A percentile compares a stretch with the other conserved stretches of the same genome.
Conservation (phyloP, 2,329 filamentous ascomycete genomes). For the Epichloe sp. region DNA sequence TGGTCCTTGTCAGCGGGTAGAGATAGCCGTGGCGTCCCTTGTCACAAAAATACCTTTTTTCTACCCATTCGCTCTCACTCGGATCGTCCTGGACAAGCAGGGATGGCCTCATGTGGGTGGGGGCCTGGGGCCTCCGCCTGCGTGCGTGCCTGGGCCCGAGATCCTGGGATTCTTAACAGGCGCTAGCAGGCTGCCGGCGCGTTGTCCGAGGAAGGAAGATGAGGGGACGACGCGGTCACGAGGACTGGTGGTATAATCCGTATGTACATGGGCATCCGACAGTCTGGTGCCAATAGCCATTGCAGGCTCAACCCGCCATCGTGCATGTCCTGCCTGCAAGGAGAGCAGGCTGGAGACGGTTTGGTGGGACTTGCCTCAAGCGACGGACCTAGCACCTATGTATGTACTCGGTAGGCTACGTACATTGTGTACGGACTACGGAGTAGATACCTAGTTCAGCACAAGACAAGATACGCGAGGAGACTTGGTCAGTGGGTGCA, state of each 20-base stretch:
- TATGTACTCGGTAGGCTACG: too few species aligned
- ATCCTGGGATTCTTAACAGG: slow-evolving; percentile 1
- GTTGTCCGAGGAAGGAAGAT: background rate
- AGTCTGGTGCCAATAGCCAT: slow-evolving; percentile 9
- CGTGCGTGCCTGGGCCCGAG: slow-evolving; percentile 2
- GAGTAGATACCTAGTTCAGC: too few species aligned
- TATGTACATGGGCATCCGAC: slow-evolving; percentile 9
- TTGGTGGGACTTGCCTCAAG: too few species aligned
- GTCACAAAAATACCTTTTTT: background rate
- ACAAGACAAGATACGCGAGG: too few species aligned
- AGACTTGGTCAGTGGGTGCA: too few species aligned
- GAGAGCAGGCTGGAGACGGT: background rate
- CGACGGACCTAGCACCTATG: too few species aligned
- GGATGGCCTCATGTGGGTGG: slow-evolving; percentile 4
- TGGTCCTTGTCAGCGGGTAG: too few species aligned
- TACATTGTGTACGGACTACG: too few species aligned
- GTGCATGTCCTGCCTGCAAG: background rate
- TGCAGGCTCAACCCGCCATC: slow-evolving; percentile 5
- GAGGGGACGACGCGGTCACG: background rate
- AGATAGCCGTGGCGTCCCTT: too few species aligned
- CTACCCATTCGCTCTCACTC: background rate
- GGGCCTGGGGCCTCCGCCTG: background rate
- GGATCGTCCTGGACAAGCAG: background rate
- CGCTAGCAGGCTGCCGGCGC: background rate
- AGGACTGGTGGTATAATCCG: background rate